These are phyloP conservation scores for Coccomyxa sp. DNA, from an alignment of 139 green algal genomes.

Conservation along the genomic window DNA sequence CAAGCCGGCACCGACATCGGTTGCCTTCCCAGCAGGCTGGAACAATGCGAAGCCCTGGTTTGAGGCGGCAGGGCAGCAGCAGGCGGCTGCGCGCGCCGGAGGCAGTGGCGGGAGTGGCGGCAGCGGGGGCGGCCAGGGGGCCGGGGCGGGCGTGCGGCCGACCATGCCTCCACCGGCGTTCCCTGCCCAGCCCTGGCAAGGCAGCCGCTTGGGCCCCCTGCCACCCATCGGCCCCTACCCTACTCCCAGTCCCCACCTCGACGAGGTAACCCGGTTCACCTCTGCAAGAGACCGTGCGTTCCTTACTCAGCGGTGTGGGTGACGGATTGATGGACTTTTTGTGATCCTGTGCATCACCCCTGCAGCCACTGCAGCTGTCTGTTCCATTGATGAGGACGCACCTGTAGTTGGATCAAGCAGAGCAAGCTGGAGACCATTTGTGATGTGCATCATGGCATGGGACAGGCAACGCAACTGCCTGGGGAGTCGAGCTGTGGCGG, in stretches of 20 bases:
- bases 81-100: neutral
- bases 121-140: neutral
- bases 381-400: neutral
- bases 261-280: neutral
- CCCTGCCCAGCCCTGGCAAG: neutral
- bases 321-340: neutral
- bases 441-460: no score
- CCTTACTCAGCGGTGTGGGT: neutral
- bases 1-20: neutral
- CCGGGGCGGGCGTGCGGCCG: neutral
- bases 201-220: neutral
- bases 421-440: no score
- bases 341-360: neutral
- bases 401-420: no score
- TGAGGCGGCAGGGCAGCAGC: no score
- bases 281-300: neutral
- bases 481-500: no score
- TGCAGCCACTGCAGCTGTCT: neutral
- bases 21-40: neutral
- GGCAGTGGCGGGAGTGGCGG: no score
- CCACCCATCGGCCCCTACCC: neutral
- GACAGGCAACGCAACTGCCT: no score
- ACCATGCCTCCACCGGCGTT: slow-evolving; percentile 2
- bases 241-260: neutral
- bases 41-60: neutral